Evolutionary conservation across 495 filamentous ascomycete genomes (phyloP).

Genomic region (Glarea lozoyensis): DNA sequence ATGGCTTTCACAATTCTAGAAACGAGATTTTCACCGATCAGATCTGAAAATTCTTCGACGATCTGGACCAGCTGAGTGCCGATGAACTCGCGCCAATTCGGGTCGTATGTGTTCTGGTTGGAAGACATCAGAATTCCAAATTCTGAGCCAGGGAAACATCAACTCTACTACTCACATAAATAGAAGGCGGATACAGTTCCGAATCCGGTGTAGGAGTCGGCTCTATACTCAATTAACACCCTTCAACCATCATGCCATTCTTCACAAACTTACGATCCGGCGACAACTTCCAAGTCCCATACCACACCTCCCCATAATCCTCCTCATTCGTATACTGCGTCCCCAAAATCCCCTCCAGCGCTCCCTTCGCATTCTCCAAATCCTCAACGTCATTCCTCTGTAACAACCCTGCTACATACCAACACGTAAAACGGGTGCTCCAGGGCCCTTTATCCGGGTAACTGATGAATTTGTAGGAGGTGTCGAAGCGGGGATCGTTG

Average conservation of each 20-base stretch:
- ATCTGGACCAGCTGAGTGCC: slow-evolving; percentile 24
- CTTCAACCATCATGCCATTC: background rate
- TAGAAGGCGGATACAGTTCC: slow-evolving; percentile 21
- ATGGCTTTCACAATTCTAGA: slow-evolving; percentile 20
- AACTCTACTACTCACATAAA: slow-evolving; percentile 16
- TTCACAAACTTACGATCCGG: slow-evolving; percentile 16
- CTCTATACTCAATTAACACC: slow-evolving; percentile 1
- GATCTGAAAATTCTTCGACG: slow-evolving; percentile 24
- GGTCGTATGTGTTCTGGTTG: slow-evolving; percentile 21
- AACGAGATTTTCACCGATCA: slow-evolving; percentile 18
- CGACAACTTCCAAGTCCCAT: slow-evolving; percentile 25
- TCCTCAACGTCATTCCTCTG: slow-evolving; percentile 23
- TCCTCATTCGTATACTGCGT: slow-evolving; percentile 5
- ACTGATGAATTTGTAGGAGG: slow-evolving; percentile 24
- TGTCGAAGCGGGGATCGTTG: slow-evolving; percentile 24
- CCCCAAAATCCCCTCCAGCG: slow-evolving; percentile 22
- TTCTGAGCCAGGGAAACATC: background rate
- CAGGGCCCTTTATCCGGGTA: slow-evolving; percentile 25
- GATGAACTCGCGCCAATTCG: slow-evolving; percentile 26
- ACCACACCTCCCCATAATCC: slow-evolving; percentile 21
- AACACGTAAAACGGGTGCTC: slow-evolving; percentile 26
- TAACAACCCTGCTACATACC: slow-evolving; percentile 24
- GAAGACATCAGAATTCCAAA: background rate
- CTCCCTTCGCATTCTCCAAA: slow-evolving; percentile 23
- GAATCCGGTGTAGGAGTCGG: slow-evolving; percentile 24